Evolutionary conservation across 441 rosid genomes (phyloP).

Genomic region (Macaranga tanarius): DNA sequence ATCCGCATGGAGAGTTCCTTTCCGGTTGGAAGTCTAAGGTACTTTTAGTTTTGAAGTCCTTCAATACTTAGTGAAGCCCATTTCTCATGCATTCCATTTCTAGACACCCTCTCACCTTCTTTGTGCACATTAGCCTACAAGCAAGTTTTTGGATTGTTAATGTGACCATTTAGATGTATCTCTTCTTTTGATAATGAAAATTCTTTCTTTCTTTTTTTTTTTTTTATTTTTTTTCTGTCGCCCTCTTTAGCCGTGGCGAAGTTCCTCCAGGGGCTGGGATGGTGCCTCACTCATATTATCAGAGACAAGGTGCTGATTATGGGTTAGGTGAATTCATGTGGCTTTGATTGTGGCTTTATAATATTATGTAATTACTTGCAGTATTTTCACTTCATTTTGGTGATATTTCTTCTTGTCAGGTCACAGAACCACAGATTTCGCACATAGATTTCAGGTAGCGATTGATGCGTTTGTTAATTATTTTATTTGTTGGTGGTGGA

Average conservation of each 20-base stretch:
- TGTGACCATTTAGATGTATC: not conserved
- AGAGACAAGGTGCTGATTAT: constrained; percentile 19
- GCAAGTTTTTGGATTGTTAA: not conserved
- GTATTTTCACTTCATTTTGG: not conserved
- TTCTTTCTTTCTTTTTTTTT: not conserved
- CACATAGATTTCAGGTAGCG: constrained; percentile 26
- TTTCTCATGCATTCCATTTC: not conserved
- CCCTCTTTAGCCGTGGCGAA: constrained; percentile 19
- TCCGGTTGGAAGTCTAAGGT: constrained; percentile 26
- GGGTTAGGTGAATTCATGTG: constrained; percentile 12
- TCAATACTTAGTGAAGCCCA: not conserved
- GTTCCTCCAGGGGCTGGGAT: constrained; percentile 17
- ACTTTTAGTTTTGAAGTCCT: constrained; percentile 3
- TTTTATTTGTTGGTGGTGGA: not conserved
- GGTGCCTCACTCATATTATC: constrained; percentile 16
- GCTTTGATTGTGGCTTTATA: not conserved
- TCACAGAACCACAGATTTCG: constrained; percentile 18
- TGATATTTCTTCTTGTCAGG: constrained; percentile 20
- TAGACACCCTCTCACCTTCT: not conserved
- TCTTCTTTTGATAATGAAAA: not conserved
- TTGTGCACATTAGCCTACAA: not conserved
- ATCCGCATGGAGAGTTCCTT: constrained; percentile 20
- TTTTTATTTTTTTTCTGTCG: not conserved
- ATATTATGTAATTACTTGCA: not conserved
- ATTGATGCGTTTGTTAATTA: not conserved